A percentile compares a stretch with the other conserved stretches of the same genome.
phyloP scores from a whole-genome alignment of 1,284 basidiomycete genomes.

The Spongiforma sp. region DNA sequence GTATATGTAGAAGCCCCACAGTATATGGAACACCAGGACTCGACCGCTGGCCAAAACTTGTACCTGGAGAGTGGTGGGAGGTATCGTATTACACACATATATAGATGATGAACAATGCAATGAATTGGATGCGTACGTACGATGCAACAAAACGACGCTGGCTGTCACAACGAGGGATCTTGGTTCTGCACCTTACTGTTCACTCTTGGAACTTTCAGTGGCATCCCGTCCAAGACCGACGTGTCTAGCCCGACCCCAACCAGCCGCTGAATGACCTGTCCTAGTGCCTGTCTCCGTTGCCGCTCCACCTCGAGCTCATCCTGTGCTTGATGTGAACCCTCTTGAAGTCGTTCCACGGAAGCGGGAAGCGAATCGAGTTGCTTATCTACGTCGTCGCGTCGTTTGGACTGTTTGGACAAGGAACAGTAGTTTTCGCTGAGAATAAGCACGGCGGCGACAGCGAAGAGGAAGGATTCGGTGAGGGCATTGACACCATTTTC shows the following conservation, averaged over 20 bases:
- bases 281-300: conserved; percentile 62
- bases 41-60: no score
- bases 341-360: conserved; percentile 52
- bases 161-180: no score
- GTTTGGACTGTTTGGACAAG: conserved; percentile 73
- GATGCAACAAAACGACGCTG: no score
- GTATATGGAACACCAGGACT: no score
- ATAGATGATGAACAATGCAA: no score
- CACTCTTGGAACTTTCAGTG: no score
- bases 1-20: no score
- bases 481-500: conserved; percentile 88
- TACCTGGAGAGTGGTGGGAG: no score
- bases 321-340: conserved; percentile 33
- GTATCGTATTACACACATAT: no score
- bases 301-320: conserved; percentile 32
- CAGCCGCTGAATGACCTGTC: conserved; percentile 68
- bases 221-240: no score
- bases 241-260: conserved; percentile 82
- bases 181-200: no score
- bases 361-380: conserved; percentile 63
- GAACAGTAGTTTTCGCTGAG: conserved; percentile 81
- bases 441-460: conserved; percentile 78
- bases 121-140: no score
- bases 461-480: conserved; percentile 87
- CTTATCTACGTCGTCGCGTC: conserved; percentile 78